Percentiles rank a stretch among this genome's conserved stretches.
These are phyloP conservation scores for Zelopaecilomyces penicillatus DNA, from an alignment of 2,329 filamentous ascomycete genomes.

Conservation along the genomic window DNA sequence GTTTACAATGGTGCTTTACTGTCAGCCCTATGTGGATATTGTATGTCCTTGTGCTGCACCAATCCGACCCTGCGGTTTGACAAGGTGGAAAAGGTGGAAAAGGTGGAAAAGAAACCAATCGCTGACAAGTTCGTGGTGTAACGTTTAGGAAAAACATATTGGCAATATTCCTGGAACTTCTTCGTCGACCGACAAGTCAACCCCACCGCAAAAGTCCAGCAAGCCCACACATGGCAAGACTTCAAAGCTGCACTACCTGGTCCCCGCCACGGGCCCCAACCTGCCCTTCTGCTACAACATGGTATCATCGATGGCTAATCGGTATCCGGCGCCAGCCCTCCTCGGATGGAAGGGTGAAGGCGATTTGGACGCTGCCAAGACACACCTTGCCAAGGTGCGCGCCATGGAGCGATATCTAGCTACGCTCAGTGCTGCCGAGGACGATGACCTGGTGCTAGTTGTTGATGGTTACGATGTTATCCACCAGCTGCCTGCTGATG, in stretches of 20 bases:
- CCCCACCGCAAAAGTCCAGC: background rate
- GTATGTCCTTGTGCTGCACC: constrained; percentile 4
- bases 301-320: constrained; percentile 27
- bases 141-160: too few species aligned
- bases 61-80: too few species aligned
- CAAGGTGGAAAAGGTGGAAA: too few species aligned
- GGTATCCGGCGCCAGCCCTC: constrained; percentile 29
- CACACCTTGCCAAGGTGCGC: constrained; percentile 33
- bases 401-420: constrained; percentile 27
- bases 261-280: constrained; percentile 29
- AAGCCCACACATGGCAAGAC: constrained; percentile 6
- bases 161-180: too few species aligned
- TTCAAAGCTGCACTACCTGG: constrained; percentile 28
- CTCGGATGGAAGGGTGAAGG: constrained; percentile 30
- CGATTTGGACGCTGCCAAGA: constrained; percentile 24
- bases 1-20: constrained; percentile 4
- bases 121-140: too few species aligned
- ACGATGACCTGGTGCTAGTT: constrained; percentile 55
- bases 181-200: too few species aligned
- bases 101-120: too few species aligned
- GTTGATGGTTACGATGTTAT: constrained; percentile 57
- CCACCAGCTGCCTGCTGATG: constrained; percentile 56
- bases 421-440: constrained; percentile 17
- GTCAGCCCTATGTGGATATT: constrained; percentile 7
- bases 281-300: constrained; percentile 30